Evolutionary conservation across 208 protist genomes (phyloP).

Genomic region (Acanthamoeba royreba): DNA sequence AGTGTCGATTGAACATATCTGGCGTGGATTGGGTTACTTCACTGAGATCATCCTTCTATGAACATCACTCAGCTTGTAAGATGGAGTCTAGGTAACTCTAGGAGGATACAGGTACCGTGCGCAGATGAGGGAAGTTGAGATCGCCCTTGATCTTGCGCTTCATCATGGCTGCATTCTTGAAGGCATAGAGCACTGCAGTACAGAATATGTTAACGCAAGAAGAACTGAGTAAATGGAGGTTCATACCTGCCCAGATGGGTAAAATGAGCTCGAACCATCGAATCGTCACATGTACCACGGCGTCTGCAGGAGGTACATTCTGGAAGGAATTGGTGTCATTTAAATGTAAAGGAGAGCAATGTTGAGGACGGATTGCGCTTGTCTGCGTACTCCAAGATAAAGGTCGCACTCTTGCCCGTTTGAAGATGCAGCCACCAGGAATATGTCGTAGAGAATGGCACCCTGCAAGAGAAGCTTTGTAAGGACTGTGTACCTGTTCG

Average conservation of each 20-base stretch:
- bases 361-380: neutral
- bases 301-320: neutral
- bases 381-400: neutral
- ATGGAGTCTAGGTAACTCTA: too few relatives aligned
- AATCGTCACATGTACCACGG: neutral
- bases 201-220: neutral
- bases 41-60: neutral
- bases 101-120: too few relatives aligned
- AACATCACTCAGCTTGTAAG: neutral
- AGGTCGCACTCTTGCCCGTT: neutral
- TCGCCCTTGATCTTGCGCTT: neutral
- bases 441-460: slow-evolving; percentile 8
- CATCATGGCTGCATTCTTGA: slow-evolving; percentile 2
- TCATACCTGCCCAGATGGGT: neutral
- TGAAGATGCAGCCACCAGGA: neutral
- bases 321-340: too few relatives aligned
- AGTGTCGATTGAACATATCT: neutral
- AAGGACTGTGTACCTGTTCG: neutral
- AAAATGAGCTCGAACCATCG: slow-evolving; percentile 31
- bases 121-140: neutral
- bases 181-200: slow-evolving; percentile 3
- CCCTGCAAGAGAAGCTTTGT: neutral
- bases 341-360: neutral
- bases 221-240: neutral
- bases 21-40: neutral